Evolutionary conservation across 352 stramenopile genomes (phyloP), one percentile per base, ranked within the genome.

Genomic region (Globisporangium orthogonon): DNA sequence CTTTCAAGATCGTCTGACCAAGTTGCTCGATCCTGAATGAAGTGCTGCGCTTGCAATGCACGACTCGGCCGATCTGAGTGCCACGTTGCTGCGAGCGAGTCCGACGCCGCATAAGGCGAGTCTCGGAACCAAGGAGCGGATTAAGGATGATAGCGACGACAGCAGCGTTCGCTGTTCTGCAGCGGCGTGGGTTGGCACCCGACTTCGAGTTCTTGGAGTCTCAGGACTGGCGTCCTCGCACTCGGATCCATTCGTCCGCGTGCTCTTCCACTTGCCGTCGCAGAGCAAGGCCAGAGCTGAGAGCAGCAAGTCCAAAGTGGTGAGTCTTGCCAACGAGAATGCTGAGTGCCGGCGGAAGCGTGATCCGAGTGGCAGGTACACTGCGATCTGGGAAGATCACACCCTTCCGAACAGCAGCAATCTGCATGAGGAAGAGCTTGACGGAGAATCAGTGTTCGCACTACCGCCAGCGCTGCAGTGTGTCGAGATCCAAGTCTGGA

Each of bases 401-500:
- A 11, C 3, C 40, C 10, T 14, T 7, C 0, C 15, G 40, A 44
- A 52, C 14, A 11, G 28, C 10, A 49, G 10, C n/a, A 9, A 33
- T 2, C n/a, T 37, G 40, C 17, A 9, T 1, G 28, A 51, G 9
- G 29, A 56, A 2, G 28, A 23, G n/a, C 6, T n/a, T 37, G 14
- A 31, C 11, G 46, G 43, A 4, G 15, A 18, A 4, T 37, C 15
- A n/a, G 44, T 37, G 41, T 58, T 46, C 28, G 4, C 69, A 69
- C 40, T 83, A 17, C 73, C 74, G 10, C n/a, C 63, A 0, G 61
- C 46, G 7, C 61, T 77, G 7, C 54, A 83, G 13, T 78, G 54
- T 56, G 54, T 88, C 52, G 72, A 88, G 43, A 45, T 88, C 3
- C 74, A 90, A 56, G 50, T 86, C 15, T 90, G 80, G 80, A 88